Conservation (phyloP, 1,284 basidiomycete species). For the Ganoderma sp. region DNA sequence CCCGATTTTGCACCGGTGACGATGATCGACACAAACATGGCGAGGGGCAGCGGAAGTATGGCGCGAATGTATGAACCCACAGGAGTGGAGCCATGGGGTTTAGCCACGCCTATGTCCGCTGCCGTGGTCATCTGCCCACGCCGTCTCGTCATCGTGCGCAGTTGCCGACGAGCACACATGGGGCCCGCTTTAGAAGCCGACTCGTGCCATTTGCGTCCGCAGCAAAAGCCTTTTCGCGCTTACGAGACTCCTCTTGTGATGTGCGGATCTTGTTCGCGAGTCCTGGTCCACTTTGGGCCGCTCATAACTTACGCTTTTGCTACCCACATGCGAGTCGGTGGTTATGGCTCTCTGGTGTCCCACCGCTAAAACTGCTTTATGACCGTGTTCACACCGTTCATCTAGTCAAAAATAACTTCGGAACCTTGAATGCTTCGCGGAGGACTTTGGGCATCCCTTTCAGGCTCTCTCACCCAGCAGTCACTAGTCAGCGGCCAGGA, state of each 20-base stretch:
- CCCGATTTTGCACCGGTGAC: background rate
- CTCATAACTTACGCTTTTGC: background rate
- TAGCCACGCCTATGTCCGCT: conserved; percentile 1
- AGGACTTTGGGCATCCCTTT: background rate
- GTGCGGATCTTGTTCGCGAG: background rate
- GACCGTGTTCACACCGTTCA: background rate
- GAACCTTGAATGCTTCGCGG: conserved; percentile 1
- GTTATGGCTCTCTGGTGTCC: background rate
- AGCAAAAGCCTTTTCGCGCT: background rate
- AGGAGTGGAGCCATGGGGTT: conserved; percentile 1
- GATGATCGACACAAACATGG: background rate
- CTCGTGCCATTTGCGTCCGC: background rate
- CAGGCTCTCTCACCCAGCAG: too few relatives aligned
- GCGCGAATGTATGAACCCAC: background rate
- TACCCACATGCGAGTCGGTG: too few relatives aligned
- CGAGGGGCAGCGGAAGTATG: background rate
- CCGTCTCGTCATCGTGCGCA: conserved; percentile 2
- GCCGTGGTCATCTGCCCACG: background rate
- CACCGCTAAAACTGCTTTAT: background rate
- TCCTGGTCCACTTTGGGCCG: background rate
- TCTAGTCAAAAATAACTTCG: background rate
- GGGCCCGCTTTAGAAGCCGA: background rate
- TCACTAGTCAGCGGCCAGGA: background rate
- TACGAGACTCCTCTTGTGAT: background rate
- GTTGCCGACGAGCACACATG: conserved; percentile 1